phyloP scores from a whole-genome alignment of 1,284 basidiomycete genomes.

The Sporisorium sorghi region DNA sequence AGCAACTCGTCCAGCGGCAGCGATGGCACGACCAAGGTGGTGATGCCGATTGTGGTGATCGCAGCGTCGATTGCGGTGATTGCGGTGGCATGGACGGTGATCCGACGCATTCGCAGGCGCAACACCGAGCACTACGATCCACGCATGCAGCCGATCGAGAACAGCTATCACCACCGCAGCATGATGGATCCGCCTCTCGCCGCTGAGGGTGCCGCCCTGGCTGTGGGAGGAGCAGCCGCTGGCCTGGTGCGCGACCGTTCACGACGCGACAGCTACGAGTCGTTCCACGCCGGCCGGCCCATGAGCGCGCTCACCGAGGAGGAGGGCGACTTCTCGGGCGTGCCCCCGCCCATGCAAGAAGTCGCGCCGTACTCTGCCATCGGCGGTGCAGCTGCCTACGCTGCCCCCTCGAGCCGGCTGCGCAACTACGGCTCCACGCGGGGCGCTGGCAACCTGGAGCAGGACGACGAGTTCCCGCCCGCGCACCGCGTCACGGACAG shows the following conservation, averaged over 20 bases:
- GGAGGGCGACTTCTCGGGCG: slow-evolving; percentile 19
- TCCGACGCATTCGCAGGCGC: slow-evolving; percentile 25
- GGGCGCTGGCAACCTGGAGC: slow-evolving; percentile 1
- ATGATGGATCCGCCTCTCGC: slow-evolving; percentile 20
- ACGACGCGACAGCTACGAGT: slow-evolving; percentile 36
- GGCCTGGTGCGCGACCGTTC: slow-evolving; percentile 32
- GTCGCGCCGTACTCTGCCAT: slow-evolving; percentile 31
- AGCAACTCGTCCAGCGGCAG: slow-evolving; percentile 14
- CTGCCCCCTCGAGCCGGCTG: slow-evolving; percentile 14
- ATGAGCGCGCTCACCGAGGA: slow-evolving; percentile 41
- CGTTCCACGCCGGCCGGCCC: slow-evolving; percentile 34
- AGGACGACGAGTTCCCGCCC: slow-evolving; percentile 14
- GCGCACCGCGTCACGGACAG: slow-evolving; percentile 26
- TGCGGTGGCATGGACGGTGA: slow-evolving; percentile 33
- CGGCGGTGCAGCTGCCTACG: slow-evolving; percentile 21
- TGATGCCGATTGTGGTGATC: slow-evolving; percentile 51
- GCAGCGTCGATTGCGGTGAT: slow-evolving; percentile 32
- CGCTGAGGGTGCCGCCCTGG: slow-evolving; percentile 34
- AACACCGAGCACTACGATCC: slow-evolving; percentile 25
- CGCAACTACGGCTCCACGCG: slow-evolving; percentile 43
- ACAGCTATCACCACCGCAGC: slow-evolving; percentile 25
- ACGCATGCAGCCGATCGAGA: slow-evolving; percentile 24
- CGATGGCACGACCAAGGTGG: slow-evolving; percentile 47
- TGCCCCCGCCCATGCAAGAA: slow-evolving; percentile 45
- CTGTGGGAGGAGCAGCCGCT: slow-evolving; percentile 40